Percentiles rank a stretch among this genome's conserved stretches.
These are phyloP conservation scores for Ulota crispa DNA, from an alignment of 225 moss, liverwort and hornwort genomes.

Conservation along the genomic window DNA sequence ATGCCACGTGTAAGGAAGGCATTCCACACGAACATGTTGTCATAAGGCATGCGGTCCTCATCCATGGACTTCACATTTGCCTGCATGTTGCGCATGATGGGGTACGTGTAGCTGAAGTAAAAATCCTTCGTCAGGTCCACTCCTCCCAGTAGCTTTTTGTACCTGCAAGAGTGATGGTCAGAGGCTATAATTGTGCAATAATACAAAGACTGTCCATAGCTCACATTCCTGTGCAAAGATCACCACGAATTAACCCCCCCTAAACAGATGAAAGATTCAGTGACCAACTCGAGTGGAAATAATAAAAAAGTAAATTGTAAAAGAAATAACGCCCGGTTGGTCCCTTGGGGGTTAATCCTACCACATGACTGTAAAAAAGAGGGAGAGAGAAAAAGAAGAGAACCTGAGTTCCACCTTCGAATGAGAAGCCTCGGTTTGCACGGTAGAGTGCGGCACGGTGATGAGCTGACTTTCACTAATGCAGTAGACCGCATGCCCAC, in stretches of 20 bases:
- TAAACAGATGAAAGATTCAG: neutral
- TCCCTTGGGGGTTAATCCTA: neutral
- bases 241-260: neutral
- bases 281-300: neutral
- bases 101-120: slow-evolving; percentile 97
- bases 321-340: too few relatives aligned
- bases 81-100: slow-evolving; percentile 89
- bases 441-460: slow-evolving; percentile 75
- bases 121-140: slow-evolving; percentile 94
- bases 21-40: slow-evolving; percentile 99
- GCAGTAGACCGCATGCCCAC: slow-evolving; percentile 88
- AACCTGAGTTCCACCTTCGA: slow-evolving; percentile 97
- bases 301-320: too few relatives aligned
- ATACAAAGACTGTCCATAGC: neutral
- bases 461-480: slow-evolving; percentile 82
- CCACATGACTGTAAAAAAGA: neutral
- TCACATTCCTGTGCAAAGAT: neutral
- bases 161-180: slow-evolving; percentile 35
- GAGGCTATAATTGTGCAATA: neutral
- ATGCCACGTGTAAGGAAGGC: slow-evolving; percentile 83
- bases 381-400: neutral
- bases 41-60: slow-evolving; percentile 68
- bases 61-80: slow-evolving; percentile 65
- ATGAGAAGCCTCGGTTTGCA: slow-evolving; percentile 81
- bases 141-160: slow-evolving; percentile 91